A percentile compares a stretch with the other conserved stretches of the same genome.
phyloP scores from a whole-genome alignment of 176 grass and related monocot species.

The Secale cereale region DNA sequence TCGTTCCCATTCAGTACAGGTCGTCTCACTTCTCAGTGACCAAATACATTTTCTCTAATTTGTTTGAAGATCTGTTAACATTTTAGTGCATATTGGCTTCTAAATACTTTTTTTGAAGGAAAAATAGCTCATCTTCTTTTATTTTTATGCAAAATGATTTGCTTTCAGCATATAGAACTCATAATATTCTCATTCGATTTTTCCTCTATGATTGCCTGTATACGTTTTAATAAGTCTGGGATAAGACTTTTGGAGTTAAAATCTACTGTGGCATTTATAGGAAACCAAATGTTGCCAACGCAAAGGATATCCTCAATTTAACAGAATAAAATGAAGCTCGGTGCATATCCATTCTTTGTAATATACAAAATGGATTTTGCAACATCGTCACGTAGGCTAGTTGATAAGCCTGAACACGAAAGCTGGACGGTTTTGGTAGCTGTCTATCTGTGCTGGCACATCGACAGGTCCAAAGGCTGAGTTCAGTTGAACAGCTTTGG shows the following conservation, averaged over 20 bases:
- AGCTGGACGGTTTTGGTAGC: background rate
- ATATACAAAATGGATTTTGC: background rate
- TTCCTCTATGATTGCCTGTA: background rate
- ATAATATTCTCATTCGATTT: background rate
- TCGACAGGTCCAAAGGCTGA: background rate
- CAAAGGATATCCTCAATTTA: background rate
- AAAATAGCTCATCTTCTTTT: background rate
- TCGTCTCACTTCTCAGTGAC: too few species aligned
- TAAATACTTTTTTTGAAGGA: background rate
- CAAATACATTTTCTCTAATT: too few species aligned
- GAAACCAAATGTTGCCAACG: constrained; percentile 10
- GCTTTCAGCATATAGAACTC: background rate
- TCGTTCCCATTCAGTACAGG: background rate
- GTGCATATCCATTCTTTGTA: background rate
- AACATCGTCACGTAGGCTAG: background rate
- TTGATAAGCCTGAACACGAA: background rate
- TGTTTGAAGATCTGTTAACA: background rate
- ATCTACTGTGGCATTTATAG: background rate
- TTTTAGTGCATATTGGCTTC: background rate
- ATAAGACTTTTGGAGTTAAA: background rate
- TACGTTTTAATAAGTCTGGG: background rate
- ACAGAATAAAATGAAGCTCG: background rate
- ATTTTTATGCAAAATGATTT: background rate
- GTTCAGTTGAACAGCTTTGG: background rate
- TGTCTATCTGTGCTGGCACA: background rate